phyloP scores from a whole-genome alignment of 768 basidiomycete genomes.

The Rickenella mellea region DNA sequence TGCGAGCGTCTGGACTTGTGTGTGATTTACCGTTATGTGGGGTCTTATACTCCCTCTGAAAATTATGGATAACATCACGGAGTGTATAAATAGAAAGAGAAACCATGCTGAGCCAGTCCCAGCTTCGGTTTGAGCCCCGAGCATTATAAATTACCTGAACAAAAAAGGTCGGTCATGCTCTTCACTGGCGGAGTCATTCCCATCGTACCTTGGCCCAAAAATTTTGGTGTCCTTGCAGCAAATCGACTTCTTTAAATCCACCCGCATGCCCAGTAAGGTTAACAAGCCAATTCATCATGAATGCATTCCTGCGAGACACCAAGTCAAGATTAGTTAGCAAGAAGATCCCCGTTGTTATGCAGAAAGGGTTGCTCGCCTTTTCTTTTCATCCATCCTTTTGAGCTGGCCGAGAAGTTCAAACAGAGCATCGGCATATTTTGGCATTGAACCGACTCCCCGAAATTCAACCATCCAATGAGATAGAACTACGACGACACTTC shows the following conservation, averaged over 20 bases:
- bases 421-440: slow-evolving; percentile 27
- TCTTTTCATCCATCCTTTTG: not conserved
- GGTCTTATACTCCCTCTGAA: slow-evolving; percentile 7
- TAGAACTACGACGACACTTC: slow-evolving; percentile 18
- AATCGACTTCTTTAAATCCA: slow-evolving; percentile 18
- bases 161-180: not conserved
- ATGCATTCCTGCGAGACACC: slow-evolving; percentile 6
- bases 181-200: not conserved
- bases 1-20: slow-evolving; percentile 5
- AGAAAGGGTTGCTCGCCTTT: not conserved
- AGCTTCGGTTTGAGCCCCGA: slow-evolving; percentile 5
- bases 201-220: slow-evolving; percentile 11
- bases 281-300: slow-evolving; percentile 21
- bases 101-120: slow-evolving; percentile 10
- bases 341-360: not conserved
- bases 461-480: slow-evolving; percentile 19
- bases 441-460: slow-evolving; percentile 20
- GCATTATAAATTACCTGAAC: slow-evolving; percentile 8
- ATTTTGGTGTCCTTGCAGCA: slow-evolving; percentile 25
- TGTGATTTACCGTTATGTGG: slow-evolving; percentile 4
- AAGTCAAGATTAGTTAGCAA: not conserved
- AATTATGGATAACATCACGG: slow-evolving; percentile 6
- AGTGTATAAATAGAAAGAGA: slow-evolving; percentile 11
- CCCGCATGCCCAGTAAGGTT: slow-evolving; percentile 15
- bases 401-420: slow-evolving; percentile 20